A percentile compares a stretch with the other conserved stretches of the same genome.
Conservation (phyloP, 176 grass and related monocot genomes). For the Puccinellia tenuiflora region DNA sequence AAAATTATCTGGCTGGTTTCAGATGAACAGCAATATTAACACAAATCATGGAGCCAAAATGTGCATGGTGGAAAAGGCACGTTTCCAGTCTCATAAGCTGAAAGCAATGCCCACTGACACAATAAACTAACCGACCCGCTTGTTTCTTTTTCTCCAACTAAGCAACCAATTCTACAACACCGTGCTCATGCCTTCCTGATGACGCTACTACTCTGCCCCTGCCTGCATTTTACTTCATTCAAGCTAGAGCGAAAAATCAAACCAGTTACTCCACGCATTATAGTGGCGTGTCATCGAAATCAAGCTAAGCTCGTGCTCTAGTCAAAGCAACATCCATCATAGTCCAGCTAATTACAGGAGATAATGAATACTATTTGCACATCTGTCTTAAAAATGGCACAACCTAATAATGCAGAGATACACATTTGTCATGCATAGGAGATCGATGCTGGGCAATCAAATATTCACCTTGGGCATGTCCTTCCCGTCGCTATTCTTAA, state of each 20-base stretch:
- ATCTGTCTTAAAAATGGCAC: neutral
- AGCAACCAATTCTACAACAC: neutral
- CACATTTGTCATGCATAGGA: neutral
- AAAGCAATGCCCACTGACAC: neutral
- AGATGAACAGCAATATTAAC: constrained; percentile 12
- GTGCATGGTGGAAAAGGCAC: neutral
- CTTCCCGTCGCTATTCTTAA: constrained; percentile 37
- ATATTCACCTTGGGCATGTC: constrained; percentile 50
- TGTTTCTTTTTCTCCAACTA: neutral
- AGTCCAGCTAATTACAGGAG: neutral
- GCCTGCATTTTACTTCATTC: neutral
- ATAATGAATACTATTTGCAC: neutral
- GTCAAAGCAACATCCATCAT: neutral
- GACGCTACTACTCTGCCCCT: neutral
- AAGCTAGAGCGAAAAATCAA: neutral
- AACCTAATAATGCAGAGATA: neutral
- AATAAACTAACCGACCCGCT: neutral
- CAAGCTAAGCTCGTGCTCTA: neutral
- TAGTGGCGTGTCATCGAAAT: neutral
- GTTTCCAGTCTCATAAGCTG: neutral
- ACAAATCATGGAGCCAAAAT: neutral
- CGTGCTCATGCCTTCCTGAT: neutral
- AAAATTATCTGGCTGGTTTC: neutral
- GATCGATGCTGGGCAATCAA: neutral
- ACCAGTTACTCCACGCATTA: neutral